A percentile compares a stretch with the other conserved stretches of the same genome.
These are phyloP conservation scores for Blakeslea trispora DNA, from an alignment of 371 early-diverging fungal genomes.

Conservation along the genomic window DNA sequence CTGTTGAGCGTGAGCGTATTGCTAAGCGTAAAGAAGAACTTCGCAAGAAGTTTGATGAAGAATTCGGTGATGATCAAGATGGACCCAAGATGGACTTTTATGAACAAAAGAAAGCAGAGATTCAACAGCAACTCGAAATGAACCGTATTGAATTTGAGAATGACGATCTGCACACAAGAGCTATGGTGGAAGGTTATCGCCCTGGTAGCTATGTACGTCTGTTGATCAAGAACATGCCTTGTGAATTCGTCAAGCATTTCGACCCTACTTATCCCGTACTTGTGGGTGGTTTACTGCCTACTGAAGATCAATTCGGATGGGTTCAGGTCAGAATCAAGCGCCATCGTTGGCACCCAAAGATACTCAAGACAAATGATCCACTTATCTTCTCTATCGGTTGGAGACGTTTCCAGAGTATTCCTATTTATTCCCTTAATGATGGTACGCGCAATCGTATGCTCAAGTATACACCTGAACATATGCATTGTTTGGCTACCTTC, in stretches of 20 bases:
- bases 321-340: constrained; percentile 95
- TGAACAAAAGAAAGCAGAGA: constrained; percentile 85
- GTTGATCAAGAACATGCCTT: constrained; percentile 85
- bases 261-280: constrained; percentile 87
- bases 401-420: constrained; percentile 97
- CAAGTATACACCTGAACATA: constrained; percentile 98
- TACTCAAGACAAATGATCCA: constrained; percentile 97
- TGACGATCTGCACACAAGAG: constrained; percentile 75
- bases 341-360: constrained; percentile 97
- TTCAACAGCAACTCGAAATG: constrained; percentile 76
- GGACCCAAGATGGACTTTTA: constrained; percentile 76
- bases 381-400: constrained; percentile 98
- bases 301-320: constrained; percentile 92
- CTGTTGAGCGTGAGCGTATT: constrained; percentile 63
- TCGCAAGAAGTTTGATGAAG: constrained; percentile 89
- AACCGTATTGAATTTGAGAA: constrained; percentile 88
- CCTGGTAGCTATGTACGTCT: constrained; percentile 95
- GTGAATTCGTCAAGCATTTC: constrained; percentile 92
- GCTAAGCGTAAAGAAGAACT: constrained; percentile 87
- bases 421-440: constrained; percentile 93
- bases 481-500: constrained; percentile 96
- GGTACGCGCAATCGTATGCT: constrained; percentile 95
- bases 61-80: constrained; percentile 82
- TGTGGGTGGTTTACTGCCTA: constrained; percentile 86
- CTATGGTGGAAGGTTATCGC: constrained; percentile 81